Base-by-base conservation (phyloP, 2,329 filamentous ascomycete species). In the Phyllosticta citribraziliensis region DNA sequence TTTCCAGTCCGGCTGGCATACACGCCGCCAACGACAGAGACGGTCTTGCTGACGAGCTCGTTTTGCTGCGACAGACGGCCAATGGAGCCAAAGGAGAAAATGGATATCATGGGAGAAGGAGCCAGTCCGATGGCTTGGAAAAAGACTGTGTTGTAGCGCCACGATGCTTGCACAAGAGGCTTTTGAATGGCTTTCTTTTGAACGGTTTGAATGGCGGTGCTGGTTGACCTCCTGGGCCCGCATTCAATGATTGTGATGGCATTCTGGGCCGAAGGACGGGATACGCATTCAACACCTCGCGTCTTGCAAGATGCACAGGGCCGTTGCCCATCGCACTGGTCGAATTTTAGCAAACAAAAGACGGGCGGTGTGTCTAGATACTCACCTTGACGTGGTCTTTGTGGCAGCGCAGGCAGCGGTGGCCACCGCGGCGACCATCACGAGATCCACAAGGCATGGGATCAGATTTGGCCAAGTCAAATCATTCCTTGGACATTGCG, bases 331-430 rank as follows among this genome's bases (percentile, higher is more conserved):
- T 61, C 59, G 40, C 59, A 61, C 59, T 61, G 55, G 17, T 47
- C 22, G 20, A 11, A 51, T 35, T 27, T 57, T 30, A 56, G 25
- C 54, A 17, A 40, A 25, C 20, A 11, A 11, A 20, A 19, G 55
- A 17, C 19, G 30, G 55, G 27, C 19, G 30, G 27, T 22, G 58
- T 27, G 12, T 47, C 30, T 19, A 40, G 50, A 30, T 25, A 55
- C 59, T 19, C 35, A 61, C 59, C 50, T 61, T 61, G 27, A 61
- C 54, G n/a, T 61, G 59, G 27, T 61, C 59, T 57, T 61, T 56
- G n/a, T 57, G 59, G 55, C 59, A 61, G 17, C 59, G 59, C 27
- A 57, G 50, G 47, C 59, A 61, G 19, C 59, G 59, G 22, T 61
- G 59, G 30, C 59, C 59, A 4, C 54, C 51, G 22, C 59, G 59